A percentile compares a stretch with the other conserved stretches of the same genome.
phyloP scores from a whole-genome alignment of 352 stramenopile genomes.

The Phytophthora europaea region DNA sequence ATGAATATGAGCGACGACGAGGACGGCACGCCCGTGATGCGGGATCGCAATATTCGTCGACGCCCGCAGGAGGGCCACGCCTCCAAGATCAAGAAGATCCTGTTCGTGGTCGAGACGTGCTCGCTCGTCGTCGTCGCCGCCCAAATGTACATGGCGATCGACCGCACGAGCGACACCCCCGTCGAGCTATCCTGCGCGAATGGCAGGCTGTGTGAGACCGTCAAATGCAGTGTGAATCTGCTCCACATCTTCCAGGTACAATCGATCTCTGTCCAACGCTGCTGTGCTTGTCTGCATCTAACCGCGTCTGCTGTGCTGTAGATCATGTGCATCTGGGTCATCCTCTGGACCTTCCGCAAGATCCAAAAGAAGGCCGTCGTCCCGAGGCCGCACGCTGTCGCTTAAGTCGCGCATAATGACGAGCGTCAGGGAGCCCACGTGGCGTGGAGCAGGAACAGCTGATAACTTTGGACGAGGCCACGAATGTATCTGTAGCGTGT shows the following conservation, averaged over 20 bases:
- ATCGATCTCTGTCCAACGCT: not conserved
- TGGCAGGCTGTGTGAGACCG: constrained; percentile 54
- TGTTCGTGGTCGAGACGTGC: constrained; percentile 47
- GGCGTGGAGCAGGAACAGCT: constrained; percentile 22
- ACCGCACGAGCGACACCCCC: constrained; percentile 35
- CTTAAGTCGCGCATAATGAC: constrained; percentile 12
- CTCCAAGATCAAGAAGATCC: constrained; percentile 57
- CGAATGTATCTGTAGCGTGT: constrained; percentile 42
- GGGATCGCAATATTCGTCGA: constrained; percentile 22
- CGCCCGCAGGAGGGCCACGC: constrained; percentile 44
- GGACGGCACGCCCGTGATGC: constrained; percentile 32
- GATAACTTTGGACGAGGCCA: constrained; percentile 23
- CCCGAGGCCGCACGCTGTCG: constrained; percentile 34
- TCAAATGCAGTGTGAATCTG: constrained; percentile 50
- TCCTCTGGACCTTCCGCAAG: constrained; percentile 54
- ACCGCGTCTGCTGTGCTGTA: constrained; percentile 13
- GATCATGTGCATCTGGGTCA: constrained; percentile 46
- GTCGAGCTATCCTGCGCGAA: constrained; percentile 75
- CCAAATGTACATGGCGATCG: constrained; percentile 65
- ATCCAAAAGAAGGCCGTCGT: constrained; percentile 50
- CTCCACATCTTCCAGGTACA: constrained; percentile 64
- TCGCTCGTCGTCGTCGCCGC: constrained; percentile 48
- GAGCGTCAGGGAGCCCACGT: not conserved
- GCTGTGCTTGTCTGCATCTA: constrained; percentile 6
- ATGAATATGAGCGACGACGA: constrained; percentile 54